Percentiles rank a stretch among this genome's conserved stretches.
Conservation (phyloP, 768 basidiomycete genomes). For the Rhizopogon vulgaris region DNA sequence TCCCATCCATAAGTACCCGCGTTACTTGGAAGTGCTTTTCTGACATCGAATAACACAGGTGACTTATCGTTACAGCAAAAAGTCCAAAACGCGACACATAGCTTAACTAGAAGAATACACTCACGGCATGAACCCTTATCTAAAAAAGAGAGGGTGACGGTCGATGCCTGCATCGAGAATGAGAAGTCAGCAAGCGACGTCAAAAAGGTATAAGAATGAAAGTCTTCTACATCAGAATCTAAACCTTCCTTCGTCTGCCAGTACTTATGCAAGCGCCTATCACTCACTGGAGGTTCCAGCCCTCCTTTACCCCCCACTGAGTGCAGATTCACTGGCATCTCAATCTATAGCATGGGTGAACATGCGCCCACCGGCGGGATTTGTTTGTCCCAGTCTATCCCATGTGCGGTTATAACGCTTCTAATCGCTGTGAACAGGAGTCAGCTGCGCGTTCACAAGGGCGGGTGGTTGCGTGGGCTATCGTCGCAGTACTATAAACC, state of each 20-base stretch:
- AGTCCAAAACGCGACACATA: too few relatives aligned
- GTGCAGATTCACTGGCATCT: not conserved
- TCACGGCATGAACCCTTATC: slow-evolving; percentile 1
- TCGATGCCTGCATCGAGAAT: not conserved
- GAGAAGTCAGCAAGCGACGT: not conserved
- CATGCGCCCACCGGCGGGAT: not conserved
- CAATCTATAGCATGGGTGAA: too few relatives aligned
- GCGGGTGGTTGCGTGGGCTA: too few relatives aligned
- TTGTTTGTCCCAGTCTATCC: not conserved
- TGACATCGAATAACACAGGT: not conserved
- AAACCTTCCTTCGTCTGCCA: not conserved
- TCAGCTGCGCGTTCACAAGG: not conserved
- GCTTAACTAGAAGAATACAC: not conserved
- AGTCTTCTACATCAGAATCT: not conserved
- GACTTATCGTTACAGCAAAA: not conserved
- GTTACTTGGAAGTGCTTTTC: not conserved
- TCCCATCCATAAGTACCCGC: not conserved
- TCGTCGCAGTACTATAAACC: not conserved
- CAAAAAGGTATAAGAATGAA: not conserved
- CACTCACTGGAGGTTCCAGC: not conserved
- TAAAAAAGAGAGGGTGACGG: not conserved
- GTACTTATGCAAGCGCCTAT: not conserved
- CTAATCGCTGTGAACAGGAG: not conserved
- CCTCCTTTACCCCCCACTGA: not conserved
- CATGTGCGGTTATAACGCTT: not conserved